These are phyloP conservation scores for Aspergillus leporis DNA, from an alignment of 495 filamentous ascomycete species.

Conservation along the genomic window DNA sequence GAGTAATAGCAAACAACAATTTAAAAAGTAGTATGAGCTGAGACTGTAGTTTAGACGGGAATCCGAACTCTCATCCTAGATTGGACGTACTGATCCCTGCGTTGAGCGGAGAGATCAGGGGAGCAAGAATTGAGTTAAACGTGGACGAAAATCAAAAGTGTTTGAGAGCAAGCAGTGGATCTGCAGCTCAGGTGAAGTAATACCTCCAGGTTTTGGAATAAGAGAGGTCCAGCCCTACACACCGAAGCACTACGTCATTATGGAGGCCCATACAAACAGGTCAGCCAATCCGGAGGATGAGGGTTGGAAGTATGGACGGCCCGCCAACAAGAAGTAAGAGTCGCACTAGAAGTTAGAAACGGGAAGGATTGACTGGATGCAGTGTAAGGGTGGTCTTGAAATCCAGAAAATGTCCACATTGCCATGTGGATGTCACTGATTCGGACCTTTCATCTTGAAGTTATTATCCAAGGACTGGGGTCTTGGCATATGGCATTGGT, in stretches of 20 bases:
- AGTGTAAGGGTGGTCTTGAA: not conserved
- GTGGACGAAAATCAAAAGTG: not conserved
- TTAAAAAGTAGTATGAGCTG: not conserved
- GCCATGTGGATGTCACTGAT: not conserved
- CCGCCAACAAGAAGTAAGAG: slow-evolving; percentile 4
- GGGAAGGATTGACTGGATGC: not conserved
- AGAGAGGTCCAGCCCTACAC: slow-evolving; percentile 1
- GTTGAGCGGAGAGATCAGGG: slow-evolving; percentile 3
- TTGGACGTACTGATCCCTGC: not conserved
- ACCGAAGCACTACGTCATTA: slow-evolving; percentile 17
- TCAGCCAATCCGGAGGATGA: slow-evolving; percentile 4
- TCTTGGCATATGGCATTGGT: not conserved
- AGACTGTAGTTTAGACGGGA: not conserved
- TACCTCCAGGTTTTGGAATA: not conserved
- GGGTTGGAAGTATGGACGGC: not conserved
- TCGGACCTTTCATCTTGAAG: not conserved
- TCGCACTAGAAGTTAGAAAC: not conserved
- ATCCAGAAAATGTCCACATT: not conserved
- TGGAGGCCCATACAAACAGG: slow-evolving; percentile 5
- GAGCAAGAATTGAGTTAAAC: not conserved
- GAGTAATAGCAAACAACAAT: not conserved
- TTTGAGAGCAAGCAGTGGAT: not conserved
- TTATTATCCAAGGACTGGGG: too few species aligned
- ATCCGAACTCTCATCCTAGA: not conserved
- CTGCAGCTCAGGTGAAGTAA: slow-evolving; percentile 9